Conservation (phyloP, 208 protist species). For the Leishmania tarentolae region DNA sequence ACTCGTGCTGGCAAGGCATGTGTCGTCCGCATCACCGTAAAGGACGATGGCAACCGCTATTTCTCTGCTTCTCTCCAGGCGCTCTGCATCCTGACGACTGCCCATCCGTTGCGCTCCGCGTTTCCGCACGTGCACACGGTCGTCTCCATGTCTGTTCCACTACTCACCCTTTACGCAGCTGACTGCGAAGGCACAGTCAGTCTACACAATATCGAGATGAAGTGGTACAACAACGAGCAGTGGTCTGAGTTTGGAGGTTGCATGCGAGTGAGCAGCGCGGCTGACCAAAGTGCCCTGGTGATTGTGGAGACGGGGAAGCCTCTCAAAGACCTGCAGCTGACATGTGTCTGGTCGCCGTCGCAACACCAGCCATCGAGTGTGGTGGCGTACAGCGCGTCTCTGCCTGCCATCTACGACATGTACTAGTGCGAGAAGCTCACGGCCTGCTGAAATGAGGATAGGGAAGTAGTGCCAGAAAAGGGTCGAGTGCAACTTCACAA, state of each 20-base stretch:
- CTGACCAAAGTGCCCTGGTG: conserved; percentile 56
- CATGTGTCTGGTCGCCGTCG: conserved; percentile 18
- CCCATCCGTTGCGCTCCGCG: conserved; percentile 33
- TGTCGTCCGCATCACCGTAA: conserved; percentile 30
- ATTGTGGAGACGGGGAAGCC: conserved; percentile 52
- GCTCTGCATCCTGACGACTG: conserved; percentile 36
- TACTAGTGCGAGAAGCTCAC: conserved; percentile 16
- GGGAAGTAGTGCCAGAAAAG: background rate
- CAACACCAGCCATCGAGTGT: conserved; percentile 33
- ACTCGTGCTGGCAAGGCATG: conserved; percentile 33
- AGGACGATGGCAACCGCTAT: conserved; percentile 31
- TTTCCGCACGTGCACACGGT: conserved; percentile 28
- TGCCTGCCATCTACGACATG: conserved; percentile 57
- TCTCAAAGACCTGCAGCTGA: conserved; percentile 57
- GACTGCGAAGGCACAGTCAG: conserved; percentile 63
- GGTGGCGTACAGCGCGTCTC: conserved; percentile 57
- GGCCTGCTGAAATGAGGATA: background rate
- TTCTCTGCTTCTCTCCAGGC: conserved; percentile 13
- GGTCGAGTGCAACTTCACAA: background rate
- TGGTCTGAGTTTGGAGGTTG: conserved; percentile 36
- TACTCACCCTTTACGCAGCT: conserved; percentile 64
- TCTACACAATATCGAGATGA: conserved; percentile 78
- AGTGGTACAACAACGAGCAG: conserved; percentile 48
- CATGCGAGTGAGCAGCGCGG: conserved; percentile 33
- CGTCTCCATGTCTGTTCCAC: conserved; percentile 39